Conservation (phyloP, 192 early-diverging fungal genomes). For the Backusella westeae region DNA sequence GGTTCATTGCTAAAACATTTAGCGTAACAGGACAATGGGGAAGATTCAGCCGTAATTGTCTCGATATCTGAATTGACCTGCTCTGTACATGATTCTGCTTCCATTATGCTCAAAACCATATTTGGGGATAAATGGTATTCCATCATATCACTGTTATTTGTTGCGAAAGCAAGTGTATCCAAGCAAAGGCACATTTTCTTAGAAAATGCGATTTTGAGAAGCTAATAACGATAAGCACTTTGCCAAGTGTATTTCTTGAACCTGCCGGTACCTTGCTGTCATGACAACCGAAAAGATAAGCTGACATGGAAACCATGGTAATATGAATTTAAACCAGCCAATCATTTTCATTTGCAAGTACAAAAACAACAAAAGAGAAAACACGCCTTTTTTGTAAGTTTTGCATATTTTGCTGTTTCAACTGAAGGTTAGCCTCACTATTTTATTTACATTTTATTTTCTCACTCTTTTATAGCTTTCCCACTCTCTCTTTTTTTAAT, state of each 20-base stretch:
- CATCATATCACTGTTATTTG: too few relatives aligned
- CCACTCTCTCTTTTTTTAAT: neutral
- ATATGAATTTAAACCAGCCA: neutral
- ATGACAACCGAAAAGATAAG: neutral
- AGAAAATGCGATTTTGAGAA: too few relatives aligned
- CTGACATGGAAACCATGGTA: neutral
- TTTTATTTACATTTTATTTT: neutral
- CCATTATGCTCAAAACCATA: too few relatives aligned
- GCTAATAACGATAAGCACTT: too few relatives aligned
- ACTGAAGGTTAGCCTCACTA: neutral
- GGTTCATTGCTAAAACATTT: too few relatives aligned
- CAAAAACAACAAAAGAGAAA: neutral
- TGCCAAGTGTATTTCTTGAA: neutral
- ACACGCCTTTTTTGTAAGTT: neutral
- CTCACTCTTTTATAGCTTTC: neutral
- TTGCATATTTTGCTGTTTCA: conserved; percentile 11
- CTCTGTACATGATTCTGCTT: too few relatives aligned
- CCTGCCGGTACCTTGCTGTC: neutral
- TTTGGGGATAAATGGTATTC: too few relatives aligned
- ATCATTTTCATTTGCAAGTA: neutral
- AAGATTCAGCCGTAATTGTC: too few relatives aligned
- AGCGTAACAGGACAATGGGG: too few relatives aligned
- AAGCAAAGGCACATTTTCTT: too few relatives aligned
- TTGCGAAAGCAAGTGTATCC: too few relatives aligned
- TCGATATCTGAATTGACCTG: too few relatives aligned